A percentile compares a stretch with the other conserved stretches of the same genome.
Evolutionary conservation across 1,284 basidiomycete genomes (phyloP).

Genomic region (Microbotryomycetes sp.): DNA sequence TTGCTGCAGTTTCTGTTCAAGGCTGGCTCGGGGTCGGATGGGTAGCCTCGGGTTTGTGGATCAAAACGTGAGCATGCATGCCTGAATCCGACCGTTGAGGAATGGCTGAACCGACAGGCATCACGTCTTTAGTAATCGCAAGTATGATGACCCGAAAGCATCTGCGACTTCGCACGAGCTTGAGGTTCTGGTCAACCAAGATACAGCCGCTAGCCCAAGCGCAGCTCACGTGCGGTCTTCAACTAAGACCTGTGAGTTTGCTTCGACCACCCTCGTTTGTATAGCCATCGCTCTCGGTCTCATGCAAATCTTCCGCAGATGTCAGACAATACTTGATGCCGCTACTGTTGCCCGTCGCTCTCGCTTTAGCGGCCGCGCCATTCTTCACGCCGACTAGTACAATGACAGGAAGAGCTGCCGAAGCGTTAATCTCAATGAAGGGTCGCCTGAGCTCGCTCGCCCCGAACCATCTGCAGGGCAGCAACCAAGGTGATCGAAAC

Average conservation of each 20-base stretch:
- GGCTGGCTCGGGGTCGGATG: constrained; percentile 31
- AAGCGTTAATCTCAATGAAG: background rate
- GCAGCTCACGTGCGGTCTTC: background rate
- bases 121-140: constrained; percentile 9
- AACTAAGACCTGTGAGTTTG: background rate
- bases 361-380: constrained; percentile 7
- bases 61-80: constrained; percentile 17
- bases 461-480: background rate
- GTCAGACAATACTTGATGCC: constrained; percentile 18
- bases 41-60: constrained; percentile 31
- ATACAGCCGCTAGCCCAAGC: background rate
- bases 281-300: too few species aligned
- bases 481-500: background rate
- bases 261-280: background rate
- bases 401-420: background rate
- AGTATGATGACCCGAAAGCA: constrained; percentile 23
- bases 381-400: constrained; percentile 1
- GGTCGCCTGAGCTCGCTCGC: background rate
- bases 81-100: too few species aligned
- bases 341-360: constrained; percentile 8
- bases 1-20: constrained; percentile 22
- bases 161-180: background rate
- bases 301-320: background rate
- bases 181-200: constrained; percentile 11
- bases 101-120: too few species aligned